A percentile compares a stretch with the other conserved stretches of the same genome.
Evolutionary conservation across 495 filamentous ascomycete genomes (phyloP).

Genomic region (Trypethelium eluteriae): DNA sequence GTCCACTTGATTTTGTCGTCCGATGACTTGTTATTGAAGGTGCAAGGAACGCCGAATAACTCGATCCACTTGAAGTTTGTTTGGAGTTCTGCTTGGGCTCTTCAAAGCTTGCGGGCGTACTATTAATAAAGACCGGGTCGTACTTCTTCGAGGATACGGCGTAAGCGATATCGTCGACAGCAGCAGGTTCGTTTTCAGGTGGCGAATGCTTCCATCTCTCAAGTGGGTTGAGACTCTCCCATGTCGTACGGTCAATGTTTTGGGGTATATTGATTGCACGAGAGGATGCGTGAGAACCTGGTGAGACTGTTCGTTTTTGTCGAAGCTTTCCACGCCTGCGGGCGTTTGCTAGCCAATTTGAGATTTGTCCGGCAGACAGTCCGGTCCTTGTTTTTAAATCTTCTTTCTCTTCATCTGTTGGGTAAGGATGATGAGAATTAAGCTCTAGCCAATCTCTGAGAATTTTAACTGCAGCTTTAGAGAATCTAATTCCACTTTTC

Average conservation of each 20-base stretch:
- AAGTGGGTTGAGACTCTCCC: constrained; percentile 65
- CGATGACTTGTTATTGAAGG: constrained; percentile 67
- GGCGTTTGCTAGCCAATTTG: constrained; percentile 83
- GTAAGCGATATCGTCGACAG: constrained; percentile 67
- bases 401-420: constrained; percentile 72
- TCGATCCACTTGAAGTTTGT: constrained; percentile 4
- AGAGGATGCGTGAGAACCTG: constrained; percentile 29
- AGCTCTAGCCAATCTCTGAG: constrained; percentile 71
- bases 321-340: constrained; percentile 67
- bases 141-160: constrained; percentile 47
- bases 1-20: constrained; percentile 51
- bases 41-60: constrained; percentile 44
- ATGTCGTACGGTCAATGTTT: constrained; percentile 30
- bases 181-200: constrained; percentile 79
- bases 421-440: constrained; percentile 71
- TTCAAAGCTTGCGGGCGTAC: not conserved
- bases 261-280: constrained; percentile 58
- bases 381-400: constrained; percentile 63
- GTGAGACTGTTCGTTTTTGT: constrained; percentile 33
- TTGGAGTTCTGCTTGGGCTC: constrained; percentile 1
- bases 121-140: constrained; percentile 13
- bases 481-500: constrained; percentile 56
- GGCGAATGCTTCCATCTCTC: constrained; percentile 83
- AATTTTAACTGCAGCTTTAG: constrained; percentile 62
- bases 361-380: constrained; percentile 66